Evolutionary conservation across 1,284 basidiomycete genomes (phyloP).

Genomic region (Exobasidium rhododendri): DNA sequence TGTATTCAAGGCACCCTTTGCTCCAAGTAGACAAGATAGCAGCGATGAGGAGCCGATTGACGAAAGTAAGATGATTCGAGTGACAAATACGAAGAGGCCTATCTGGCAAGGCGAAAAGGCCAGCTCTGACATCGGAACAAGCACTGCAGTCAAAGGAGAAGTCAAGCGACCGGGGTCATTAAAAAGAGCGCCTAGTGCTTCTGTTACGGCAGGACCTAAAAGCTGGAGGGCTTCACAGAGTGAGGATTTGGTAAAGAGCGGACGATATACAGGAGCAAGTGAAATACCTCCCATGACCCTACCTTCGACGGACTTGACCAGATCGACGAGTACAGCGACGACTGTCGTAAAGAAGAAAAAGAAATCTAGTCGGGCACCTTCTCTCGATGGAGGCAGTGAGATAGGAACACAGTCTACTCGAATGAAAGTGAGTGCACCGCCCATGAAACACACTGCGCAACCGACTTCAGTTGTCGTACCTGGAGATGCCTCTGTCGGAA

Average conservation of each 20-base stretch:
- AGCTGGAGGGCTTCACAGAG: conserved; percentile 26
- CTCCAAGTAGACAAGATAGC: conserved; percentile 25
- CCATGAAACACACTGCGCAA: neutral
- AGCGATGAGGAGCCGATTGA: conserved; percentile 41
- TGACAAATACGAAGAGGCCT: conserved; percentile 38
- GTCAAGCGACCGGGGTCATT: conserved; percentile 5
- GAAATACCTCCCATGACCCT: neutral
- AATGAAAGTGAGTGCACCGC: conserved; percentile 17
- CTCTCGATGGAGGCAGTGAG: conserved; percentile 36
- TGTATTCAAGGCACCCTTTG: conserved; percentile 8
- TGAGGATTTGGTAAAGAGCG: conserved; percentile 23
- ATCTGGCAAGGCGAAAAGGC: conserved; percentile 20
- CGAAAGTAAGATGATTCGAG: conserved; percentile 36
- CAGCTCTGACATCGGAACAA: conserved; percentile 32
- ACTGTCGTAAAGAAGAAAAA: conserved; percentile 33
- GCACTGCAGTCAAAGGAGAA: conserved; percentile 9
- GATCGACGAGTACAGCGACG: conserved; percentile 7
- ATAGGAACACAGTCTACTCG: conserved; percentile 43
- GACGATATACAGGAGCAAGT: conserved; percentile 10
- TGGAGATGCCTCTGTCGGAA: conserved; percentile 29
- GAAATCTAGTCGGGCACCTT: conserved; percentile 34
- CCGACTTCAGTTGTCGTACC: conserved; percentile 22
- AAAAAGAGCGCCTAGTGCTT: conserved; percentile 17
- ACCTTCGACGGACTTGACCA: conserved; percentile 1
- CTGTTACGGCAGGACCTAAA: conserved; percentile 40